Percentiles rank a stretch among this genome's conserved stretches.
Evolutionary conservation across 2,329 filamentous ascomycete species (phyloP).

Genomic region (Ilyonectria sp.): DNA sequence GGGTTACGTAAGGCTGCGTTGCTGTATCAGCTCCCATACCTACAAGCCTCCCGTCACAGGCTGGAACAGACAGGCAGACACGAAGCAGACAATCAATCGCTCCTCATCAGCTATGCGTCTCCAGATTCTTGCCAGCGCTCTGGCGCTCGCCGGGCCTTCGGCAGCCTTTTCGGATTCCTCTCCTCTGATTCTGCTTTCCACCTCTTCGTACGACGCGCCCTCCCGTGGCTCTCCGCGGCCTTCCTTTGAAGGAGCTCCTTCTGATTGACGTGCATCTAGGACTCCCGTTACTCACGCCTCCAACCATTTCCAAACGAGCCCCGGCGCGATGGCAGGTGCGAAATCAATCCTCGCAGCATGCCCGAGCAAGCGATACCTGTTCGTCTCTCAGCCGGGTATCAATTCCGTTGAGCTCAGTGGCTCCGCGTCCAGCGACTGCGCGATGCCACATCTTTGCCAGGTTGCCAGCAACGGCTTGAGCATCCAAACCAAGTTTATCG

Average conservation of each 20-base stretch:
- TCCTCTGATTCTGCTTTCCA: slow-evolving; percentile 91
- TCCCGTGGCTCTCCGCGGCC: slow-evolving; percentile 14
- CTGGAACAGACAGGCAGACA: slow-evolving; percentile 47
- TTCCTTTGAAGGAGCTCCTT: slow-evolving; percentile 41
- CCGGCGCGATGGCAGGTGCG: slow-evolving; percentile 59
- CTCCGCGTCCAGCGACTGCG: slow-evolving; percentile 61
- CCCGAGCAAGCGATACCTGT: slow-evolving; percentile 81
- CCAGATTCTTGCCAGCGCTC: slow-evolving; percentile 64
- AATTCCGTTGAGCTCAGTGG: slow-evolving; percentile 75
- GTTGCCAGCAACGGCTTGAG: slow-evolving; percentile 54
- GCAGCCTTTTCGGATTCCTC: slow-evolving; percentile 88
- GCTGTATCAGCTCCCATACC: slow-evolving; percentile 45
- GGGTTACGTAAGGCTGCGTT: slow-evolving; percentile 48
- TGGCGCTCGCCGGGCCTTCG: slow-evolving; percentile 71
- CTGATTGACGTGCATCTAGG: slow-evolving; percentile 44
- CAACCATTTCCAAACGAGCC: slow-evolving; percentile 66
- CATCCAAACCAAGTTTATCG: slow-evolving; percentile 60
- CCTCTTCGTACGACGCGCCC: slow-evolving; percentile 75
- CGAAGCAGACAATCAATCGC: slow-evolving; percentile 43
- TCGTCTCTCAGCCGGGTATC: slow-evolving; percentile 84
- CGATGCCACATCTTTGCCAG: slow-evolving; percentile 68
- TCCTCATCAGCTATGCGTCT: slow-evolving; percentile 66
- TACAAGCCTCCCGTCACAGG: slow-evolving; percentile 41
- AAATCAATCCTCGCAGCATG: slow-evolving; percentile 74
- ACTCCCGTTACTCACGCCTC: slow-evolving; percentile 53